phyloP scores from a whole-genome alignment of 2,329 filamentous ascomycete species.

The Xylaria digitata region DNA sequence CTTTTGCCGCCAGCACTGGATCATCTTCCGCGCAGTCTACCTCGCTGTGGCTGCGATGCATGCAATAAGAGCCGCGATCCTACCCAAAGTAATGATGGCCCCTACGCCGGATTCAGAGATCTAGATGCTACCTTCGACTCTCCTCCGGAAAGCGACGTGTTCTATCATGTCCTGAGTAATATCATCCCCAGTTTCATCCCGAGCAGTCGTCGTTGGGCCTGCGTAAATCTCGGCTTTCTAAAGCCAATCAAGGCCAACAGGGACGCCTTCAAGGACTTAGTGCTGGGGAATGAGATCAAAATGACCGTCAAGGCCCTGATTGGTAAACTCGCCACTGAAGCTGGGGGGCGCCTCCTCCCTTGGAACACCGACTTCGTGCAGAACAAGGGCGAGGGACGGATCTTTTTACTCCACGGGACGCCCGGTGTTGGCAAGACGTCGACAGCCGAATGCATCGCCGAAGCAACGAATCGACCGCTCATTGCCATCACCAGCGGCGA shows the following conservation, averaged over 20 bases:
- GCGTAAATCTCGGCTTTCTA: slow-evolving; percentile 55
- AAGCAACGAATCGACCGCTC: slow-evolving; percentile 62
- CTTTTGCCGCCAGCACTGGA: slow-evolving; percentile 47
- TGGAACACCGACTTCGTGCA: slow-evolving; percentile 61
- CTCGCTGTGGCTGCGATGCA: slow-evolving; percentile 55
- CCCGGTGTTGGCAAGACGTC: slow-evolving; percentile 68
- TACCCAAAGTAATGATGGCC: slow-evolving; percentile 44
- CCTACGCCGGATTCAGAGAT: slow-evolving; percentile 56
- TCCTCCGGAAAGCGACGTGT: slow-evolving; percentile 56
- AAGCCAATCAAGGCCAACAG: slow-evolving; percentile 56
- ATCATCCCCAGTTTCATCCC: slow-evolving; percentile 60
- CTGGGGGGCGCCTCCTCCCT: slow-evolving; percentile 54
- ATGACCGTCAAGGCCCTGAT: slow-evolving; percentile 60
- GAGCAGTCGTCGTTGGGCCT: slow-evolving; percentile 58
- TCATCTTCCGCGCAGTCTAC: slow-evolving; percentile 54
- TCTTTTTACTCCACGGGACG: slow-evolving; percentile 63
- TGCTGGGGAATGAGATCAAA: slow-evolving; percentile 61
- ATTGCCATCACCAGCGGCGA: slow-evolving; percentile 64
- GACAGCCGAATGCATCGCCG: slow-evolving; percentile 66
- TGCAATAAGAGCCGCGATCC: slow-evolving; percentile 48
- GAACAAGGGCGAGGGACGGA: slow-evolving; percentile 62
- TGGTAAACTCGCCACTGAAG: slow-evolving; percentile 57
- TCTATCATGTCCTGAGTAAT: slow-evolving; percentile 58
- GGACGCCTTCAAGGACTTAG: slow-evolving; percentile 62
- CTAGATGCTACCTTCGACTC: slow-evolving; percentile 52